phyloP scores from a whole-genome alignment of 129 eudicot genomes.

The Mikania micrantha region DNA sequence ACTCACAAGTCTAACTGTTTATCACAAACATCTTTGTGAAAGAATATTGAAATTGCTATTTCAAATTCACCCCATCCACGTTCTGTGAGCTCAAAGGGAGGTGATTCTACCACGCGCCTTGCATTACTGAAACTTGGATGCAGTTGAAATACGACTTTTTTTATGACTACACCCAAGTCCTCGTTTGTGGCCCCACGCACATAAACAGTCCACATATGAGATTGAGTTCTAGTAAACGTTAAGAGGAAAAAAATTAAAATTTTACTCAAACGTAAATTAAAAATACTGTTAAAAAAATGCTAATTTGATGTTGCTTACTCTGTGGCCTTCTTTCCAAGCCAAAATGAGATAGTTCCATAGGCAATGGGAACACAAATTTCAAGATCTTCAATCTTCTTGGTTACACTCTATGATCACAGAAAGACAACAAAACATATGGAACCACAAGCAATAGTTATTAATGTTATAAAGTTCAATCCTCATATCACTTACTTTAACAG shows the following conservation, averaged over 20 bases:
- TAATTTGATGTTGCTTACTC: constrained; percentile 44
- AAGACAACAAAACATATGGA: constrained; percentile 3
- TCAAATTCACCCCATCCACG: constrained; percentile 84
- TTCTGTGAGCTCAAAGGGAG: constrained; percentile 81
- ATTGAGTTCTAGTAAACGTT: constrained; percentile 39
- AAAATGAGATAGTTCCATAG: constrained; percentile 81
- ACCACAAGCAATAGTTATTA: constrained; percentile 5
- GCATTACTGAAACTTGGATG: constrained; percentile 86
- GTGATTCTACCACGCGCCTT: constrained; percentile 62
- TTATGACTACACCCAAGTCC: constrained; percentile 59
- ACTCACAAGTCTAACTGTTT: constrained; percentile 71
- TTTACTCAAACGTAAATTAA: neutral
- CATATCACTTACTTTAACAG: neutral
- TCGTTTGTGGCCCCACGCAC: constrained; percentile 77
- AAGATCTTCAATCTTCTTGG: constrained; percentile 49
- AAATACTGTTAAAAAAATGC: neutral
- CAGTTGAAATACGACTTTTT: constrained; percentile 64
- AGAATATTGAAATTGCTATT: constrained; percentile 60
- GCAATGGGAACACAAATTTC: constrained; percentile 72
- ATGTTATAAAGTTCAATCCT: neutral
- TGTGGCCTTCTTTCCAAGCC: constrained; percentile 82
- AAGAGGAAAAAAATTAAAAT: neutral
- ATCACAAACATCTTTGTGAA: constrained; percentile 63
- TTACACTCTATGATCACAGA: constrained; percentile 26
- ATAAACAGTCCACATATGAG: constrained; percentile 64